These are phyloP conservation scores for Ustanciosporium gigantosporum DNA, from an alignment of 1,284 basidiomycete genomes.

Conservation along the genomic window DNA sequence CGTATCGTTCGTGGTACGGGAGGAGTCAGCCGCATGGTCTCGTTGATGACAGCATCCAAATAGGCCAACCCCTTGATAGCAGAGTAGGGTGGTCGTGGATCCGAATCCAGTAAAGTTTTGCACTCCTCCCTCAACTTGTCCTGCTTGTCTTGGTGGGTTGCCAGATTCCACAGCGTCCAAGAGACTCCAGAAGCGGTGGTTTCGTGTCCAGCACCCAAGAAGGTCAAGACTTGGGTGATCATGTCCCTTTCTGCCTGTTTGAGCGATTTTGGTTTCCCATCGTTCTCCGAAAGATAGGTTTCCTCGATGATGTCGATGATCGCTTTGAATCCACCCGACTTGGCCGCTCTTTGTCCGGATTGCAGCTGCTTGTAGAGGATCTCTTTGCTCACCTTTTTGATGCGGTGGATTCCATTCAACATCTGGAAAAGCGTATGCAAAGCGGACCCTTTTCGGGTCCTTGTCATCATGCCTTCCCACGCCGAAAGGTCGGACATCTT, in stretches of 20 bases:
- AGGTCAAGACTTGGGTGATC: constrained; percentile 49
- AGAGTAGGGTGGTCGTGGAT: constrained; percentile 62
- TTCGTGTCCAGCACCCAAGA: constrained; percentile 51
- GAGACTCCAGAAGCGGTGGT: constrained; percentile 72
- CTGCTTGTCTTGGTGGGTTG: constrained; percentile 67
- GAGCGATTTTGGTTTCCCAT: constrained; percentile 30
- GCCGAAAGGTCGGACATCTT: constrained; percentile 10
- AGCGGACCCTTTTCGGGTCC: neutral
- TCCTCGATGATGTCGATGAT: constrained; percentile 43
- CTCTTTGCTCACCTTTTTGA: constrained; percentile 40
- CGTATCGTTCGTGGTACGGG: constrained; percentile 43
- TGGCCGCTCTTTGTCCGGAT: constrained; percentile 19
- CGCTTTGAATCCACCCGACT: constrained; percentile 13
- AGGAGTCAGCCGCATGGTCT: constrained; percentile 45
- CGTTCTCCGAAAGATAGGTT: constrained; percentile 24
- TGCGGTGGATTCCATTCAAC: constrained; percentile 37
- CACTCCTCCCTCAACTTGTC: constrained; percentile 68
- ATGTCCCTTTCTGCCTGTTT: constrained; percentile 46
- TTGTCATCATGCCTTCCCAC: constrained; percentile 9
- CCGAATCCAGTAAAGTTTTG: constrained; percentile 36
- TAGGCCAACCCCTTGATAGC: constrained; percentile 72
- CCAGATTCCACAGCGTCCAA: constrained; percentile 74
- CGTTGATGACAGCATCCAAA: constrained; percentile 72
- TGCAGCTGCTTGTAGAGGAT: constrained; percentile 46
- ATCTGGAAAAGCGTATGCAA: constrained; percentile 5